Evolutionary conservation across 805 yeast species (phyloP).

Genomic region (Candida nemodendra): DNA sequence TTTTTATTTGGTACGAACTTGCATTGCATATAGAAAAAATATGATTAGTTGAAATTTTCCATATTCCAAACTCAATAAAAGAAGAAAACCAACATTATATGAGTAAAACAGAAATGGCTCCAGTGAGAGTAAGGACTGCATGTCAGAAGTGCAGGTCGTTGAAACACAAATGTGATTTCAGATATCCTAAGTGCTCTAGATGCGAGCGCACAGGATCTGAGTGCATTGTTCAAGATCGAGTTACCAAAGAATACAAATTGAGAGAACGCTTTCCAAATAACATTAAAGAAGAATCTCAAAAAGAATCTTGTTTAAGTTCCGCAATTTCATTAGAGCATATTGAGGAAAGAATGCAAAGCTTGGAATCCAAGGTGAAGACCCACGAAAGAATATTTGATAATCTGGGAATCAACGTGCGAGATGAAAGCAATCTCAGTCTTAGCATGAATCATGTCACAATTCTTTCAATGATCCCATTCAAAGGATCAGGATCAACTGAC

Average conservation of each 20-base stretch:
- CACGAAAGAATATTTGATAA: constrained; percentile 5
- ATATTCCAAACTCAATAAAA: too few species aligned
- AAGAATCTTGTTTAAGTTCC: background rate
- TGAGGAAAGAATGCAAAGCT: constrained; percentile 2
- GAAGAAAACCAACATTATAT: too few species aligned
- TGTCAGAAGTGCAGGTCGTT: constrained; percentile 25
- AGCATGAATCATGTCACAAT: constrained; percentile 15
- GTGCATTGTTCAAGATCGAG: constrained; percentile 20
- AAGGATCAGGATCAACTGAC: constrained; percentile 5
- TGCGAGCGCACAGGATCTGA: constrained; percentile 16
- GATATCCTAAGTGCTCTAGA: constrained; percentile 23
- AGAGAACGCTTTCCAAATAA: constrained; percentile 6
- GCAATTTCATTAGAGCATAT: constrained; percentile 3
- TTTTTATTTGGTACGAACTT: too few species aligned
- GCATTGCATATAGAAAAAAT: too few species aligned
- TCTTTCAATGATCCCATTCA: constrained; percentile 19
- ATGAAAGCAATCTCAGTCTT: constrained; percentile 1
- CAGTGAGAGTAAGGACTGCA: constrained; percentile 19
- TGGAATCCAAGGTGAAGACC: constrained; percentile 3
- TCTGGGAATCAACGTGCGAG: constrained; percentile 2
- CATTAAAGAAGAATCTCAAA: too few species aligned
- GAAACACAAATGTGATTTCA: constrained; percentile 25
- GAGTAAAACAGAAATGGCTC: constrained; percentile 13
- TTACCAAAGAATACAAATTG: constrained; percentile 10
- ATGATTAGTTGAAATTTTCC: too few species aligned